These are phyloP conservation scores for Coniferiporia sulphurascens DNA, from an alignment of 1,284 basidiomycete species.

Conservation along the genomic window DNA sequence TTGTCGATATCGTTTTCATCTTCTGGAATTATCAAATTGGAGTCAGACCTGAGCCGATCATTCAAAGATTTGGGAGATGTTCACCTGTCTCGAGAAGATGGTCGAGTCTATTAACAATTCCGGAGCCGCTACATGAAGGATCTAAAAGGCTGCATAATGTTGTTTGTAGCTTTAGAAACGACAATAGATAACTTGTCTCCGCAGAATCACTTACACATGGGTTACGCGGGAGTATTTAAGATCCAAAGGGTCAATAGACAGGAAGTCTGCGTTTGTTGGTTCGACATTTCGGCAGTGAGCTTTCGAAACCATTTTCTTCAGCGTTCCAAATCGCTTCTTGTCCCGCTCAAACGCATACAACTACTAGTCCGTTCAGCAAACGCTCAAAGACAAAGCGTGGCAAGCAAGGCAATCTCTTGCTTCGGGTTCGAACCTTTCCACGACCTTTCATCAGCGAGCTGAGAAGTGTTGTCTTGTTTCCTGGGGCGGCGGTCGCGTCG, in stretches of 20 bases:
- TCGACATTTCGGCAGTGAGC: slow-evolving; percentile 78
- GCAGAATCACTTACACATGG: slow-evolving; percentile 64
- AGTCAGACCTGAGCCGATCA: slow-evolving; percentile 2
- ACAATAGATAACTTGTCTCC: background rate
- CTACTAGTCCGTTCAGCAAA: slow-evolving; percentile 32
- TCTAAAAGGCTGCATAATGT: slow-evolving; percentile 65
- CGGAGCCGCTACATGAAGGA: slow-evolving; percentile 91
- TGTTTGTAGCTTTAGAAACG: slow-evolving; percentile 4
- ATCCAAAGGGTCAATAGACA: slow-evolving; percentile 64
- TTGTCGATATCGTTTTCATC: slow-evolving; percentile 46
- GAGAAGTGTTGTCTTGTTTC: slow-evolving; percentile 96
- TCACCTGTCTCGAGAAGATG: slow-evolving; percentile 70
- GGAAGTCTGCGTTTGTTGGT: slow-evolving; percentile 74
- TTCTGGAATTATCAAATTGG: slow-evolving; percentile 21
- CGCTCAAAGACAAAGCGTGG: background rate
- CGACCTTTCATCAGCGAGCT: slow-evolving; percentile 80
- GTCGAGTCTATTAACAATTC: slow-evolving; percentile 87
- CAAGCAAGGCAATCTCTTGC: slow-evolving; percentile 16
- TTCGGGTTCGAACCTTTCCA: slow-evolving; percentile 54
- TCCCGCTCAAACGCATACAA: slow-evolving; percentile 87
- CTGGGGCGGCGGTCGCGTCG: slow-evolving; percentile 95
- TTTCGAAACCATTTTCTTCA: slow-evolving; percentile 76
- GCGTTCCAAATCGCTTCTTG: slow-evolving; percentile 70
- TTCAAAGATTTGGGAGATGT: background rate
- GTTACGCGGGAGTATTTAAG: slow-evolving; percentile 61